Conservation (phyloP, 768 basidiomycete species). For the Tephrocybe sp. region DNA sequence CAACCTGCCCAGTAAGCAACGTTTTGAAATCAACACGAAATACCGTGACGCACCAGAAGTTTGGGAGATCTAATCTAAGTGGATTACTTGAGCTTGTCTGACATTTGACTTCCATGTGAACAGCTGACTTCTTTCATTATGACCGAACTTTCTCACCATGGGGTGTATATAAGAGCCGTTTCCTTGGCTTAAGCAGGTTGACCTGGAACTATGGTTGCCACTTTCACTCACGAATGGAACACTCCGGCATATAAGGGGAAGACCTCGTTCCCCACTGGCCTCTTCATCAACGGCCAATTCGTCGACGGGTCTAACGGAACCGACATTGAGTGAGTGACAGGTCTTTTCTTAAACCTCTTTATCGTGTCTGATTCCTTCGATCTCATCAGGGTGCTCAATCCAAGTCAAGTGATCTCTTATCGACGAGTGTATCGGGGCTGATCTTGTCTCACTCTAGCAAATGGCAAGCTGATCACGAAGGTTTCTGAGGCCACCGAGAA, state of each 20-base stretch:
- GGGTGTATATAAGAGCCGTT: not conserved
- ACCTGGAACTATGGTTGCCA: conserved; percentile 30
- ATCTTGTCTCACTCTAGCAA: conserved; percentile 41
- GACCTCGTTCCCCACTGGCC: conserved; percentile 58
- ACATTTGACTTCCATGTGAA: not conserved
- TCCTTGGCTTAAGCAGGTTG: not conserved
- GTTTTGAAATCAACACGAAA: too few relatives aligned
- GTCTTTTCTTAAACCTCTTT: not conserved
- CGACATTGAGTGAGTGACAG: conserved; percentile 58
- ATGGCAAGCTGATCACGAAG: conserved; percentile 56
- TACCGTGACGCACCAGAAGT: too few relatives aligned
- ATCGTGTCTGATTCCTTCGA: conserved; percentile 8
- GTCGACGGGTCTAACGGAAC: conserved; percentile 50
- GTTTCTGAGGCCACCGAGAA: conserved; percentile 60
- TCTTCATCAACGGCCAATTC: conserved; percentile 76
- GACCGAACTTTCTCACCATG: not conserved
- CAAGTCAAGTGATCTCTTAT: conserved; percentile 29
- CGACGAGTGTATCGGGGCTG: not conserved
- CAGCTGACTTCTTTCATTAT: conserved; percentile 5
- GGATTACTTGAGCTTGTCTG: not conserved
- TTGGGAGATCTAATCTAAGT: too few relatives aligned
- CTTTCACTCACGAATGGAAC: conserved; percentile 51
- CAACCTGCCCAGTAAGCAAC: too few relatives aligned
- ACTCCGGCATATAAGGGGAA: conserved; percentile 57
- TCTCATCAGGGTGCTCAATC: conserved; percentile 52